These are phyloP conservation scores for Globisporangium parvum DNA, from an alignment of 352 stramenopile species.

Conservation along the genomic window DNA sequence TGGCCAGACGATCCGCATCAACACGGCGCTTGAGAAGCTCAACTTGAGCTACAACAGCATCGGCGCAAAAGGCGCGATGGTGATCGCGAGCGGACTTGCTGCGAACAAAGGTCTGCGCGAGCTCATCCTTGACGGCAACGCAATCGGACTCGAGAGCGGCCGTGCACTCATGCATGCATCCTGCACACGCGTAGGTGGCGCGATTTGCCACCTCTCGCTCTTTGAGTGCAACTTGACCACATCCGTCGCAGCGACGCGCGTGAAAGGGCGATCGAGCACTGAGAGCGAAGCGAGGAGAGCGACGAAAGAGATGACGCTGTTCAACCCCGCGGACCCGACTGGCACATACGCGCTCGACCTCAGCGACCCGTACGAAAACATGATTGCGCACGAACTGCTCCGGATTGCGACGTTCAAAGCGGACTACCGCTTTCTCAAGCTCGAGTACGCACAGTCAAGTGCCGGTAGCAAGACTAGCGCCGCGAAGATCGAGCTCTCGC, in stretches of 20 bases:
- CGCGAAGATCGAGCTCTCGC: slow-evolving; percentile 23
- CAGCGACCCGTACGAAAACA: slow-evolving; percentile 66
- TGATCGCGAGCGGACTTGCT: slow-evolving; percentile 44
- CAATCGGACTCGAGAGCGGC: slow-evolving; percentile 44
- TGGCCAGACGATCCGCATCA: slow-evolving; percentile 46
- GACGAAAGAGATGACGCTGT: slow-evolving; percentile 32
- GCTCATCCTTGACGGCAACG: slow-evolving; percentile 54
- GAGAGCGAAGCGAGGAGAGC: slow-evolving; percentile 4
- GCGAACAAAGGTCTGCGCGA: slow-evolving; percentile 41
- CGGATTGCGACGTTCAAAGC: slow-evolving; percentile 48
- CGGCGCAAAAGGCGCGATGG: slow-evolving; percentile 39
- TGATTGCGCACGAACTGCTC: slow-evolving; percentile 65
- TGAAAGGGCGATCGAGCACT: slow-evolving; percentile 1
- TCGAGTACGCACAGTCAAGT: slow-evolving; percentile 32
- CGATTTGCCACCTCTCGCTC: slow-evolving; percentile 42
- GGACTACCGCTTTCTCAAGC: slow-evolving; percentile 40
- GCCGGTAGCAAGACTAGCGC: slow-evolving; percentile 4
- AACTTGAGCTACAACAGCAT: slow-evolving; percentile 68
- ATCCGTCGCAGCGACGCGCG: background rate
- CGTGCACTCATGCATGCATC: slow-evolving; percentile 51
- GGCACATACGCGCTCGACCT: slow-evolving; percentile 57
- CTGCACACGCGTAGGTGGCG: slow-evolving; percentile 24
- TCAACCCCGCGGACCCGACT: slow-evolving; percentile 49
- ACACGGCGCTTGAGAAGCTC: slow-evolving; percentile 33
- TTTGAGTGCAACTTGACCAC: slow-evolving; percentile 44